phyloP scores from a whole-genome alignment of 148 eudicot genomes.

The Rhododendron molle region DNA sequence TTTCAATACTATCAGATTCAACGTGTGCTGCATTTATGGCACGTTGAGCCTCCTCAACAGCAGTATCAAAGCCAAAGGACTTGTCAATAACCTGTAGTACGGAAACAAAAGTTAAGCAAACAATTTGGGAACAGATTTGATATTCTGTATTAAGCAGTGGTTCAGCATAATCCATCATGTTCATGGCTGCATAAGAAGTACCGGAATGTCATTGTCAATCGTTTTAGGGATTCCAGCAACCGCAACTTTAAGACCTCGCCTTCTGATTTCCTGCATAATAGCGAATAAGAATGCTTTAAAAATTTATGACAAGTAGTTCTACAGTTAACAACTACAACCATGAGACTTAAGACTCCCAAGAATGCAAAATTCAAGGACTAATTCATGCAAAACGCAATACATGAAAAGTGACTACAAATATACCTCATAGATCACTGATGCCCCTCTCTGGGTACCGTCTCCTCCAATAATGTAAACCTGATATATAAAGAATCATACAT shows the following conservation, averaged over 20 bases:
- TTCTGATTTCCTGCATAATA: slow-evolving; percentile 66
- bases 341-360: background rate
- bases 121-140: background rate
- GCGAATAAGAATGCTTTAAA: background rate
- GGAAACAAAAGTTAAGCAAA: slow-evolving; percentile 9
- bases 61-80: slow-evolving; percentile 98
- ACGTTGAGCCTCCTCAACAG: slow-evolving; percentile 98
- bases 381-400: background rate
- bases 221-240: slow-evolving; percentile 97
- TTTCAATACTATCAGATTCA: slow-evolving; percentile 89
- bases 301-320: background rate
- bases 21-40: slow-evolving; percentile 99
- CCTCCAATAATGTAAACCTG: slow-evolving; percentile 59
- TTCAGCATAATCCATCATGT: background rate
- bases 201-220: slow-evolving; percentile 97
- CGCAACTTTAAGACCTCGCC: slow-evolving; percentile 69
- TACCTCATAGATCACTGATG: slow-evolving; percentile 54
- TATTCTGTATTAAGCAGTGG: background rate
- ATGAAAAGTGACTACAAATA: background rate
- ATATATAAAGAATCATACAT: background rate
- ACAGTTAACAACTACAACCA: background rate
- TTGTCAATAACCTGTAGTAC: slow-evolving; percentile 75
- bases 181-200: slow-evolving; percentile 18
- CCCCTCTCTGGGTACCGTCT: slow-evolving; percentile 58
- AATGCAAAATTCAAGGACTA: background rate